These are phyloP conservation scores for Fonsecaea monophora DNA, from an alignment of 2,329 filamentous ascomycete species.

Conservation along the genomic window DNA sequence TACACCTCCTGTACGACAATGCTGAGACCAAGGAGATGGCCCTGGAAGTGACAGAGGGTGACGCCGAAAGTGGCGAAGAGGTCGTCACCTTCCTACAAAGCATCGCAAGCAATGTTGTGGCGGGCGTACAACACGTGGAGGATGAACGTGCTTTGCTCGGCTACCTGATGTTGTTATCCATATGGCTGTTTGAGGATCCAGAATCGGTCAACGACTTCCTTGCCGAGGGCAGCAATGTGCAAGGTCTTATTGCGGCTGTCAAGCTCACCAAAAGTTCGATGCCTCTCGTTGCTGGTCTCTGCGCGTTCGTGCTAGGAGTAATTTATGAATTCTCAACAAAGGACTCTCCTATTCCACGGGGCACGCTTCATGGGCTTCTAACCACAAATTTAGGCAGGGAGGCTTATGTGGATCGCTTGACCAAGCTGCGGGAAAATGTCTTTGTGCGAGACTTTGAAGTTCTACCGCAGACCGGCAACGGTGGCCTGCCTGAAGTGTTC, in stretches of 20 bases:
- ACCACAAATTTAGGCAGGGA: slow-evolving; percentile 80
- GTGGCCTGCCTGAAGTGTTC: slow-evolving; percentile 76
- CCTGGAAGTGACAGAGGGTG: slow-evolving; percentile 85
- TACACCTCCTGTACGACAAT: slow-evolving; percentile 85
- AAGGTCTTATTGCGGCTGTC: slow-evolving; percentile 78
- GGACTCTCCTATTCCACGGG: slow-evolving; percentile 86
- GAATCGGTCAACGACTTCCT: slow-evolving; percentile 93
- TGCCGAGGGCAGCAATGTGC: slow-evolving; percentile 88
- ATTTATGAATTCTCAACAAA: slow-evolving; percentile 98
- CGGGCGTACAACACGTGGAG: slow-evolving; percentile 74
- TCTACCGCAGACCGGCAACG: slow-evolving; percentile 66
- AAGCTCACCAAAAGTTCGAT: slow-evolving; percentile 67
- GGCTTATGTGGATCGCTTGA: slow-evolving; percentile 82
- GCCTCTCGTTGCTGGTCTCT: slow-evolving; percentile 78
- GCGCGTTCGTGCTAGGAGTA: slow-evolving; percentile 82
- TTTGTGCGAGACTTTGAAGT: slow-evolving; percentile 90
- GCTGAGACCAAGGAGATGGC: slow-evolving; percentile 77
- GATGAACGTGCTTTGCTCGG: slow-evolving; percentile 82
- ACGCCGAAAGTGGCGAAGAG: slow-evolving; percentile 88
- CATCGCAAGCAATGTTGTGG: slow-evolving; percentile 83
- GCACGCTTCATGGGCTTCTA: slow-evolving; percentile 80
- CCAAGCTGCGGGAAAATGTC: slow-evolving; percentile 76
- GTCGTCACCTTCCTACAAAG: slow-evolving; percentile 93
- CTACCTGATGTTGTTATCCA: slow-evolving; percentile 85
- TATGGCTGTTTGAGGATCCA: slow-evolving; percentile 91